Conservation (phyloP, 2,329 filamentous ascomycete species). For the Aspergillus eucalypticola region DNA sequence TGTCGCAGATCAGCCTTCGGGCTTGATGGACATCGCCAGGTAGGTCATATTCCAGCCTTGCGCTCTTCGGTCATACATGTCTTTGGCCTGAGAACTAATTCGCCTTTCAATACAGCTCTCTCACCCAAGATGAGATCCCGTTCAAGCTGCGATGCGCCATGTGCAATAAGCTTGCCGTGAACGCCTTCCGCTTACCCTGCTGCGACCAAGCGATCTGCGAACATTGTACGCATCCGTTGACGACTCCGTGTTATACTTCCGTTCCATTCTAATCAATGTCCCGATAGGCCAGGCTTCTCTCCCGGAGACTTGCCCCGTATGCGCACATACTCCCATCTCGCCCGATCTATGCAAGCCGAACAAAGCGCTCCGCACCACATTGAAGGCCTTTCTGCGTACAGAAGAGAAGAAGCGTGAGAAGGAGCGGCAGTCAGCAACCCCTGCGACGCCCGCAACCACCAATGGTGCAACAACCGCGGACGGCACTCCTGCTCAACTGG, state of each 20-base stretch:
- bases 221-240: constrained; percentile 64
- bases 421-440: constrained; percentile 46
- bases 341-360: constrained; percentile 83
- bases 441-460: constrained; percentile 36
- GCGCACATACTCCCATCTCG: constrained; percentile 86
- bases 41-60: constrained; percentile 20
- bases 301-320: constrained; percentile 82
- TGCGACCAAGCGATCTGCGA: constrained; percentile 96
- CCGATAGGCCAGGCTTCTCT: constrained; percentile 71
- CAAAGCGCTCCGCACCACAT: constrained; percentile 87
- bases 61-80: background rate
- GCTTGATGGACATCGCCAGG: constrained; percentile 47
- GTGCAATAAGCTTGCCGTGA: constrained; percentile 86
- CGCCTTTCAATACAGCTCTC: constrained; percentile 56
- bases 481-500: constrained; percentile 17
- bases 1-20: constrained; percentile 41
- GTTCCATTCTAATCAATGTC: background rate
- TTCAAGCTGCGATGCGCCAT: constrained; percentile 93
- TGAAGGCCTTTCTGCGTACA: constrained; percentile 86
- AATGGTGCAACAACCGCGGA: constrained; percentile 27
- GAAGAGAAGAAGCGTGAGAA: constrained; percentile 86
- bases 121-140: constrained; percentile 83
- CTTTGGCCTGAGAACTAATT: background rate
- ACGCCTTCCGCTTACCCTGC: constrained; percentile 88
- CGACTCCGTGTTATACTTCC: background rate